Percentiles rank a stretch among this genome's conserved stretches.
These are phyloP conservation scores for Leishmania tarentolae DNA, from an alignment of 208 protist species.

Conservation along the genomic window DNA sequence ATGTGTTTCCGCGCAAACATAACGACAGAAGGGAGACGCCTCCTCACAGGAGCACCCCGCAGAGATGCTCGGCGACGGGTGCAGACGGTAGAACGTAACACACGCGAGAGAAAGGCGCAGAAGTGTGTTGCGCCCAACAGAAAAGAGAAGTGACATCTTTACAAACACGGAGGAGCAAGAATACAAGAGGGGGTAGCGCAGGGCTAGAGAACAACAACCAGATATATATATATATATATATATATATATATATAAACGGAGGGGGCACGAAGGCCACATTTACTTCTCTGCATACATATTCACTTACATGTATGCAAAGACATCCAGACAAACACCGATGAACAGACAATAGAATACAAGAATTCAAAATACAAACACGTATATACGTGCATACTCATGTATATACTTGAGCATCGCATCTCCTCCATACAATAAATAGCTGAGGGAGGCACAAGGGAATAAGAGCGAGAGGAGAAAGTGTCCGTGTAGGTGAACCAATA, in stretches of 20 bases:
- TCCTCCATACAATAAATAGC: background rate
- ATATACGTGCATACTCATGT: background rate
- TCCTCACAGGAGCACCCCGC: too few species aligned
- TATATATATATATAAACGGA: background rate
- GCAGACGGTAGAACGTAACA: constrained; percentile 6
- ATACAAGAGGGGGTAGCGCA: background rate
- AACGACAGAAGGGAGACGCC: too few species aligned
- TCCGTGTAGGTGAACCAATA: background rate
- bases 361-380: background rate
- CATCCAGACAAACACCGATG: background rate
- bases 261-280: too few species aligned
- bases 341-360: constrained; percentile 2
- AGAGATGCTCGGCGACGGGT: background rate
- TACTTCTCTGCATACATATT: too few species aligned
- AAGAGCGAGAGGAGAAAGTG: background rate
- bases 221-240: background rate
- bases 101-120: background rate
- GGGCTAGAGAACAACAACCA: background rate
- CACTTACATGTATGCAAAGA: background rate
- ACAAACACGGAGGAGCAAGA: background rate
- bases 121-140: background rate
- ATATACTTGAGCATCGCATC: background rate
- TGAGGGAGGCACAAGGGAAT: background rate
- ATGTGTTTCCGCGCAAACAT: background rate
- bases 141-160: background rate